Conservation (phyloP, 2,329 filamentous ascomycete species). For the Penicillium sp. region DNA sequence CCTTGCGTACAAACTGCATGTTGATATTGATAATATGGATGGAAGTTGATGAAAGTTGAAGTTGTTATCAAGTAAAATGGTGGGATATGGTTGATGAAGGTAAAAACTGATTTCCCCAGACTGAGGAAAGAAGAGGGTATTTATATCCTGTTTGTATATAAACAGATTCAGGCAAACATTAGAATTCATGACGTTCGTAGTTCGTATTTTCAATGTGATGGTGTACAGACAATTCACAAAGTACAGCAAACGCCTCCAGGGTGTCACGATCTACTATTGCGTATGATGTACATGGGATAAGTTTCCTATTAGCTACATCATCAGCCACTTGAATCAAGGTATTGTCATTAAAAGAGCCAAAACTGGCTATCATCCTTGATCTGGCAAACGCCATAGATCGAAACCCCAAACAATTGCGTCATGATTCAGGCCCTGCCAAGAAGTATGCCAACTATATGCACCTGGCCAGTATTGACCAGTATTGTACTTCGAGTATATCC, state of each 20-base stretch:
- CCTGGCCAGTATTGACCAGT: neutral
- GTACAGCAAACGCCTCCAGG: neutral
- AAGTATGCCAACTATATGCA: neutral
- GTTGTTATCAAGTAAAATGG: neutral
- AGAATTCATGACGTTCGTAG: neutral
- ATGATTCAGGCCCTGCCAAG: neutral
- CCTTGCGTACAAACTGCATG: slow-evolving; percentile 41
- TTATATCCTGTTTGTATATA: neutral
- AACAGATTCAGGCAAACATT: neutral
- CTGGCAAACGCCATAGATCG: neutral
- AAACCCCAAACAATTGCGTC: neutral
- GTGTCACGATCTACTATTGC: neutral
- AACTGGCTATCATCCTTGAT: neutral
- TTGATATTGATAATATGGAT: neutral
- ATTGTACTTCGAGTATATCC: neutral
- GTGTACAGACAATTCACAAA: neutral
- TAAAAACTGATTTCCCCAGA: neutral
- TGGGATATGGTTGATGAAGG: neutral
- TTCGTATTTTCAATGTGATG: neutral
- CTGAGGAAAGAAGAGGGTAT: neutral
- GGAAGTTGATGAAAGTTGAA: neutral
- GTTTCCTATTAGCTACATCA: neutral
- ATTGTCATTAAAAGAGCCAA: neutral
- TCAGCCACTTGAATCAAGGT: neutral
- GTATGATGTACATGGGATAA: neutral